Conservation (phyloP, 768 basidiomycete species). For the Mycena filopes region DNA sequence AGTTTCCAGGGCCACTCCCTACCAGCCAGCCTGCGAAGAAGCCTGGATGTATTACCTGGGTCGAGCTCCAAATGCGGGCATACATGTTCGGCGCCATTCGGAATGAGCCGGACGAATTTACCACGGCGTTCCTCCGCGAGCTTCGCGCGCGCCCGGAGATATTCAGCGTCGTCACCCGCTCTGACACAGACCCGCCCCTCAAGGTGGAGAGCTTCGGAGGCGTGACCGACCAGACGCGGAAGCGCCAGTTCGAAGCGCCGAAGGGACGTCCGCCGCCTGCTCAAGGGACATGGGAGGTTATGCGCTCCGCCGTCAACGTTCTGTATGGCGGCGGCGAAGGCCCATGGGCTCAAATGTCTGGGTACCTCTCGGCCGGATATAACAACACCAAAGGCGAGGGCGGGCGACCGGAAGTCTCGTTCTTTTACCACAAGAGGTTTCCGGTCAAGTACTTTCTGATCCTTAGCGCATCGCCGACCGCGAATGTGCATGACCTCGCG, state of each 20-base stretch:
- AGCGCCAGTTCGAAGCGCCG: constrained; percentile 36
- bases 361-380: not conserved
- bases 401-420: constrained; percentile 26
- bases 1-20: not conserved
- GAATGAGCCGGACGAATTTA: constrained; percentile 40
- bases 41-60: constrained; percentile 37
- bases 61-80: constrained; percentile 34
- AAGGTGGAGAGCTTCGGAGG: constrained; percentile 40
- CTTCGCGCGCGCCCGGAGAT: constrained; percentile 44
- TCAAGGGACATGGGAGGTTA: constrained; percentile 29
- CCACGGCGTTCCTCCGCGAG: constrained; percentile 39
- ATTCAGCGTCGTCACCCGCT: constrained; percentile 43
- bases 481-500: constrained; percentile 26
- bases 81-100: constrained; percentile 46
- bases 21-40: constrained; percentile 26
- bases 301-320: constrained; percentile 33
- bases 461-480: constrained; percentile 32
- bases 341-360: not conserved
- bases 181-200: constrained; percentile 40
- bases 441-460: constrained; percentile 47
- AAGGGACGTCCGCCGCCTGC: not conserved
- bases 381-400: not conserved
- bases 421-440: constrained; percentile 44
- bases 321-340: constrained; percentile 30
- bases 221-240: constrained; percentile 28